Evolutionary conservation across 805 yeast species (phyloP).

Genomic region (Candida tammaniensis): DNA sequence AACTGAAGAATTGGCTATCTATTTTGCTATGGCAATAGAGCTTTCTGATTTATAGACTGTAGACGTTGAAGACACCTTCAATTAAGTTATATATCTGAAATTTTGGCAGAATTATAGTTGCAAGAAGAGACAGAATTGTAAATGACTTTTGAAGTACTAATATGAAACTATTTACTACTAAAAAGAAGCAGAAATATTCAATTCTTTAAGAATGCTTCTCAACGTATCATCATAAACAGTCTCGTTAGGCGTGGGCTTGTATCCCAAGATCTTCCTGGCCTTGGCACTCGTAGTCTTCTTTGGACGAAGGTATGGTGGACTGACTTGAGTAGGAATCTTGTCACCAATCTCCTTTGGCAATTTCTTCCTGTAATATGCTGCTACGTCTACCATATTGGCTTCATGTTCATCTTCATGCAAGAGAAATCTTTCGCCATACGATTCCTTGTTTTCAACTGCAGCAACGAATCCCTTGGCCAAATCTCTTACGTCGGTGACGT

Average conservation of each 20-base stretch:
- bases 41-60: too few species aligned
- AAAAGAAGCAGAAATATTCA: too few species aligned
- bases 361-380: not conserved
- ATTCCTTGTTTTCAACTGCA: slow-evolving; percentile 1
- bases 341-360: slow-evolving; percentile 4
- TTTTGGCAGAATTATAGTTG: too few species aligned
- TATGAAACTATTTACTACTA: too few species aligned
- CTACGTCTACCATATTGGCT: not conserved
- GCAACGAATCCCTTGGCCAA: slow-evolving; percentile 6
- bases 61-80: too few species aligned
- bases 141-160: too few species aligned
- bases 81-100: too few species aligned
- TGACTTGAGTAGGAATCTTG: slow-evolving; percentile 4
- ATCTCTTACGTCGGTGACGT: slow-evolving; percentile 9
- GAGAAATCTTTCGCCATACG: slow-evolving; percentile 8
- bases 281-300: not conserved
- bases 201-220: slow-evolving; percentile 1
- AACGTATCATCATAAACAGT: not conserved
- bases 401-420: slow-evolving; percentile 1
- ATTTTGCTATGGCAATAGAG: too few species aligned
- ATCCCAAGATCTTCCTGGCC: slow-evolving; percentile 4
- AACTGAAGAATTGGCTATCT: too few species aligned
- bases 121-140: too few species aligned
- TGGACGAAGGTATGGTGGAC: not conserved
- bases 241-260: slow-evolving; percentile 1